phyloP scores from a whole-genome alignment of 306 rosid species.

The Myrica gale region DNA sequence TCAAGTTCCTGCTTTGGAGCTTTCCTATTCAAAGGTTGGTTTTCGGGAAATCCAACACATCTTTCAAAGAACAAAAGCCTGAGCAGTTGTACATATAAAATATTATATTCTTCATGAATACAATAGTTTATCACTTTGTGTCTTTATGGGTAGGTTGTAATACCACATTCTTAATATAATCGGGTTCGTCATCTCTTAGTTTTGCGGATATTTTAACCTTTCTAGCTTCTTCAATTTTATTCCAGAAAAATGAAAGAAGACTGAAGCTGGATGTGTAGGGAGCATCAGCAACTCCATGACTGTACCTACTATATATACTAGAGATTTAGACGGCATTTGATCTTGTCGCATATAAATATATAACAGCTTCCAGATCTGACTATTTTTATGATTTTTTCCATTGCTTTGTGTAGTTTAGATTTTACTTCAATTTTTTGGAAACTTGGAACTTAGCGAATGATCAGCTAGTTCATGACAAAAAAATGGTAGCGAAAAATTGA shows the following conservation, averaged over 20 bases:
- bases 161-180: neutral
- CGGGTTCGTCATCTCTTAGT: neutral
- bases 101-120: constrained; percentile 3
- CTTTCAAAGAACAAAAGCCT: neutral
- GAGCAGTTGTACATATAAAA: neutral
- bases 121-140: neutral
- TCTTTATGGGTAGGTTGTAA: too few species aligned
- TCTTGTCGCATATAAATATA: neutral
- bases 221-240: neutral
- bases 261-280: neutral
- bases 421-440: neutral
- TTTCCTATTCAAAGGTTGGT: constrained; percentile 1
- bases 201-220: neutral
- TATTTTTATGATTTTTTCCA: neutral
- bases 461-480: neutral
- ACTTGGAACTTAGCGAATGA: neutral
- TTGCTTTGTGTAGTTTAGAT: neutral
- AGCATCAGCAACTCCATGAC: neutral
- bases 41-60: constrained; percentile 14
- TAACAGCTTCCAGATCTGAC: neutral
- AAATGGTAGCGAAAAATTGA: neutral
- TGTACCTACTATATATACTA: neutral
- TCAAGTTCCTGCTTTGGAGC: constrained; percentile 3
- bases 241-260: neutral
- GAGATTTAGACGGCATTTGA: neutral